Percentiles rank a stretch among this genome's conserved stretches.
Conservation (phyloP, 768 basidiomycete genomes). For the Megacollybia marginata region DNA sequence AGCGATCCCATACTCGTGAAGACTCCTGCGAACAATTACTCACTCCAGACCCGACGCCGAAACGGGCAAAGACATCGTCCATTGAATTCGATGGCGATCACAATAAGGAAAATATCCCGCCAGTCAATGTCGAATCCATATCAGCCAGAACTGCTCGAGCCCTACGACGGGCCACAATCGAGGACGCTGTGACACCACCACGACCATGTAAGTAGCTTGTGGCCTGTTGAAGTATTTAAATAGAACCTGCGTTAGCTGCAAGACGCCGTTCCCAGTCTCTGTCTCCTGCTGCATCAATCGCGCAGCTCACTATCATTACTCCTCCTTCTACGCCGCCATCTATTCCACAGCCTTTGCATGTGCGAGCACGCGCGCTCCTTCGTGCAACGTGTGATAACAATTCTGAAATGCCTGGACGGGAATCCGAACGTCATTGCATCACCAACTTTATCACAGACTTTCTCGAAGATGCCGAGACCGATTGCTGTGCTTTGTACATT, state of each 20-base stretch:
- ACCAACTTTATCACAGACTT: constrained; percentile 53
- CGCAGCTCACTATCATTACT: constrained; percentile 41
- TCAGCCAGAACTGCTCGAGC: constrained; percentile 31
- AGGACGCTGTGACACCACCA: constrained; percentile 30
- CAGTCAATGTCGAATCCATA: constrained; percentile 33
- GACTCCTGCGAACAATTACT: constrained; percentile 27
- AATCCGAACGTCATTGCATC: constrained; percentile 52
- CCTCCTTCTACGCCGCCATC: constrained; percentile 56
- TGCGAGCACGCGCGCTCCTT: constrained; percentile 61
- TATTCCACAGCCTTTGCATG: constrained; percentile 40
- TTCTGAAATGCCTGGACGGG: constrained; percentile 59
- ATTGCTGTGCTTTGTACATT: constrained; percentile 62
- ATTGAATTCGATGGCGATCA: constrained; percentile 42
- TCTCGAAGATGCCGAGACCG: constrained; percentile 23
- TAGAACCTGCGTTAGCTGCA: constrained; percentile 7
- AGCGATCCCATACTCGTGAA: constrained; percentile 36
- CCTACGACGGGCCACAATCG: constrained; percentile 27
- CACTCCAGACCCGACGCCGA: constrained; percentile 57
- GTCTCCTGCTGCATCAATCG: constrained; percentile 29
- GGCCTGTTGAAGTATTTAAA: background rate
- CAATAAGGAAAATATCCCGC: constrained; percentile 80
- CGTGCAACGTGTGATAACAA: constrained; percentile 61
- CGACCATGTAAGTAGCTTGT: constrained; percentile 32
- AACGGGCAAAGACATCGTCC: constrained; percentile 49
- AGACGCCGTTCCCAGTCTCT: constrained; percentile 33